phyloP scores from a whole-genome alignment of 2,329 filamentous ascomycete species.

The Fusarium sambucinum region DNA sequence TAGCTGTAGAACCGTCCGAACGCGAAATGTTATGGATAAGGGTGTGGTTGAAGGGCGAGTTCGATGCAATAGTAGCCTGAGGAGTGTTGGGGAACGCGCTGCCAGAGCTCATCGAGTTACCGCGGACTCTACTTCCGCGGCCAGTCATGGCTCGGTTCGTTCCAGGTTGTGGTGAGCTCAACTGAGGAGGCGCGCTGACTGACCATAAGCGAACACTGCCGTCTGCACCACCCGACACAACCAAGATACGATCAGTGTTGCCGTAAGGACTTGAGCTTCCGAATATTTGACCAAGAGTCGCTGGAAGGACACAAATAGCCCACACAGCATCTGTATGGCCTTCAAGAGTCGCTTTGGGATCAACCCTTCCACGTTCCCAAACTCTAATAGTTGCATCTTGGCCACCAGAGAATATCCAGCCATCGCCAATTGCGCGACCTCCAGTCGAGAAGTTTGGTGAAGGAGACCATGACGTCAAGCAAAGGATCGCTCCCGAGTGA shows the following conservation, averaged over 20 bases:
- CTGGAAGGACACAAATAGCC: conserved; percentile 92
- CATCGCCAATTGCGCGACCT: conserved; percentile 88
- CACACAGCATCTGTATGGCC: conserved; percentile 97
- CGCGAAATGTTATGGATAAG: conserved; percentile 88
- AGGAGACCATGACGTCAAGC: conserved; percentile 86
- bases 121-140: conserved; percentile 79
- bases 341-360: conserved; percentile 93
- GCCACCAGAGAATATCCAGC: conserved; percentile 98
- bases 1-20: conserved; percentile 72
- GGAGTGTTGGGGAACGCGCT: conserved; percentile 92
- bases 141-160: conserved; percentile 67
- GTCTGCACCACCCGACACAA: conserved; percentile 93
- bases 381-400: conserved; percentile 93
- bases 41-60: conserved; percentile 87
- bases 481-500: conserved; percentile 90
- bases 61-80: conserved; percentile 87
- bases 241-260: conserved; percentile 83
- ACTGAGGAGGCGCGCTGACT: conserved; percentile 88
- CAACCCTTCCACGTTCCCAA: conserved; percentile 94
- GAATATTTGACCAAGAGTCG: conserved; percentile 83
- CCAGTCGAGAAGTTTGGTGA: conserved; percentile 90
- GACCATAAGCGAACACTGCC: conserved; percentile 95
- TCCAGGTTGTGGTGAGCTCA: conserved; percentile 82
- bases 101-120: conserved; percentile 93
- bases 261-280: conserved; percentile 81